Evolutionary conservation across 2,329 filamentous ascomycete genomes (phyloP).

Genomic region (Anthostomella pinea): DNA sequence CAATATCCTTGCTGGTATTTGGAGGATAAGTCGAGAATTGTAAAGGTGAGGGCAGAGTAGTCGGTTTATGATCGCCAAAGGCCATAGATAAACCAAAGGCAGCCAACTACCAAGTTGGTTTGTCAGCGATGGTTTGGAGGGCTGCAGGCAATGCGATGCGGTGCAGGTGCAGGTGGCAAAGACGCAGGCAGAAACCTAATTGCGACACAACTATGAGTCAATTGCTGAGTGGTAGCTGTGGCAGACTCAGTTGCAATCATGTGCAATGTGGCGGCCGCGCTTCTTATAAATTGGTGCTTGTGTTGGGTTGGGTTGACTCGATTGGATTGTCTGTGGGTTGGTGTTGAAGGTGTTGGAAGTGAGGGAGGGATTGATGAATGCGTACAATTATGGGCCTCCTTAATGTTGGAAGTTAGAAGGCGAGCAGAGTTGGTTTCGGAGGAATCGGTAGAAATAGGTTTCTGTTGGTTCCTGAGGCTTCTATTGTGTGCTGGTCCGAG

Average conservation of each 20-base stretch:
- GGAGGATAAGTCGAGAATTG: constrained; percentile 9
- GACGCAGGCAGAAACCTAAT: constrained; percentile 23
- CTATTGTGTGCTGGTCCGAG: constrained; percentile 11
- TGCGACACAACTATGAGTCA: constrained; percentile 25
- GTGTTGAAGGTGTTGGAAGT: constrained; percentile 13
- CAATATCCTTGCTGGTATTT: constrained; percentile 10
- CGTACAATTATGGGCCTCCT: constrained; percentile 9
- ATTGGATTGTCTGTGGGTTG: constrained; percentile 5
- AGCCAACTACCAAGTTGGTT: constrained; percentile 24
- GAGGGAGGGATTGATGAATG: constrained; percentile 10
- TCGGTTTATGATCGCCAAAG: constrained; percentile 15
- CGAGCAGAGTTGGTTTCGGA: constrained; percentile 22
- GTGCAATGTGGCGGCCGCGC: no score
- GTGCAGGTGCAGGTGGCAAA: constrained; percentile 25
- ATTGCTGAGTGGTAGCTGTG: constrained; percentile 10
- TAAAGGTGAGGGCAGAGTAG: constrained; percentile 4
- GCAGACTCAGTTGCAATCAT: constrained; percentile 14
- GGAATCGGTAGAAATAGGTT: constrained; percentile 17
- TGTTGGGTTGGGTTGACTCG: constrained; percentile 4
- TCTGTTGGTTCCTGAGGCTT: constrained; percentile 3
- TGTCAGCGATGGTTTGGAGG: constrained; percentile 27
- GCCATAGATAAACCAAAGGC: constrained; percentile 17
- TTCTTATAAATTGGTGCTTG: constrained; percentile 1
- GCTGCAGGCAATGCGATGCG: constrained; percentile 15
- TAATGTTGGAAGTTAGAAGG: constrained; percentile 17